Conservation (phyloP, 176 grass and related monocot species). For the Alloteropsis semialata region DNA sequence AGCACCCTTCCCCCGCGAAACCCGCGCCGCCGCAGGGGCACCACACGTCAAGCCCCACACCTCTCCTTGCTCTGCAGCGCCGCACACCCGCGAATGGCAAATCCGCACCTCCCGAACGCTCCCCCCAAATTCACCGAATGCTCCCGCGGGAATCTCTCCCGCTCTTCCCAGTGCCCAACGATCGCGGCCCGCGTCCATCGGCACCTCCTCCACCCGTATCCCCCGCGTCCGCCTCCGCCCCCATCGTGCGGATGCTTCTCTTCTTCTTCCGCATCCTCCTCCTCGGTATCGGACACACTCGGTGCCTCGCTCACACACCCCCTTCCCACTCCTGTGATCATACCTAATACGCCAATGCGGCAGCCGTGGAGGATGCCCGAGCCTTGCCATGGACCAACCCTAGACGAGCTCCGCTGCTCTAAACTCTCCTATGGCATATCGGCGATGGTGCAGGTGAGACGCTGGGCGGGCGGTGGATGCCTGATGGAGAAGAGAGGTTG, state of each 20-base stretch:
- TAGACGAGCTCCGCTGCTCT: background rate
- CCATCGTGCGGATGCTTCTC: background rate
- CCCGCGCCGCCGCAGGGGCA: conserved; percentile 18
- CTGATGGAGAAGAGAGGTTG: background rate
- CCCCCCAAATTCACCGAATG: background rate
- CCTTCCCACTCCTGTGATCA: background rate
- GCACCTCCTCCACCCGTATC: background rate
- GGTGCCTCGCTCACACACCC: background rate
- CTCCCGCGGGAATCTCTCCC: conserved; percentile 2
- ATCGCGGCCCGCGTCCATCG: background rate
- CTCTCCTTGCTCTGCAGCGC: conserved; percentile 11
- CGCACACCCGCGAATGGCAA: background rate
- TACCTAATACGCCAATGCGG: background rate
- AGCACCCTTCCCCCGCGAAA: conserved; percentile 5
- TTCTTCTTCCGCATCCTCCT: background rate
- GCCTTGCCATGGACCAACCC: background rate
- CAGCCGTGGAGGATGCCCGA: background rate
- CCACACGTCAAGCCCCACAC: background rate
- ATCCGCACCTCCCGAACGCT: background rate
- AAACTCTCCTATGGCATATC: background rate
- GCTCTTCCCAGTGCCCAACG: background rate
- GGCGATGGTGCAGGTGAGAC: background rate
- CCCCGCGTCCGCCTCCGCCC: background rate
- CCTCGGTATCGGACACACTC: background rate
- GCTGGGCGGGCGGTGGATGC: background rate